Base-by-base conservation (phyloP, 2,329 filamentous ascomycete genomes). In the Amauroascus verrucosus region DNA sequence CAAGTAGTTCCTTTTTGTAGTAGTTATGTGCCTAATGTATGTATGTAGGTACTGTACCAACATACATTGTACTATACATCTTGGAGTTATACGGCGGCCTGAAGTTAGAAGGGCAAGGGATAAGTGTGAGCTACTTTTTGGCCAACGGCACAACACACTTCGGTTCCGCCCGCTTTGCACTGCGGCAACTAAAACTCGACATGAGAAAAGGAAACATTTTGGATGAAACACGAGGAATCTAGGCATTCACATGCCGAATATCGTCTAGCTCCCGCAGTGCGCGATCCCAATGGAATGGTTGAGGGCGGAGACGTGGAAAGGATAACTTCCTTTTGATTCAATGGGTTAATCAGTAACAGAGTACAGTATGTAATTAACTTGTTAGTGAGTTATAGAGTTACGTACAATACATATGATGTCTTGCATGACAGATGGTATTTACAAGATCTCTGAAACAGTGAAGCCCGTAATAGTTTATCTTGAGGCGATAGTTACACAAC, bases 201-300 rank as follows among this genome's bases (percentile, higher is more conserved):
- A 30, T 20, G 41, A 47, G 7, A 28, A 51, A 26, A 22, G 24
- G 22, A 22, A 20, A 6, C n/a, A 9, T 6, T 11, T 37, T n/a
- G 45, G 37, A 18, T 35, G 51, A 48, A 48, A 53, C 51, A 48
- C 52, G 38, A 50, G 33, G 30, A 30, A 30, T 38, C 40, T 46
- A 38, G 40, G 37, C 47, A 18, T 37, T 54, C 40, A 49, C 38
- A 49, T 54, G 38, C 47, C 52, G 38, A 45, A 49, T 45, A 22
- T 11, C 47, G 45, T 50, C 45, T 54, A 54, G 52, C 37, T 54
- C 52, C 52, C 52, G 52, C 52, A 45, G 7, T 26, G 20, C 38
- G 9, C 38, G 40, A 50, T 54, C 52, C 52, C 52, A 54, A 33
- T 16, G 47, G 47, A 49, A 33, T 50, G 52, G 52, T 54, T 50